phyloP scores from a whole-genome alignment of 1,284 basidiomycete genomes.

The Ceraceosorus bombacis region DNA sequence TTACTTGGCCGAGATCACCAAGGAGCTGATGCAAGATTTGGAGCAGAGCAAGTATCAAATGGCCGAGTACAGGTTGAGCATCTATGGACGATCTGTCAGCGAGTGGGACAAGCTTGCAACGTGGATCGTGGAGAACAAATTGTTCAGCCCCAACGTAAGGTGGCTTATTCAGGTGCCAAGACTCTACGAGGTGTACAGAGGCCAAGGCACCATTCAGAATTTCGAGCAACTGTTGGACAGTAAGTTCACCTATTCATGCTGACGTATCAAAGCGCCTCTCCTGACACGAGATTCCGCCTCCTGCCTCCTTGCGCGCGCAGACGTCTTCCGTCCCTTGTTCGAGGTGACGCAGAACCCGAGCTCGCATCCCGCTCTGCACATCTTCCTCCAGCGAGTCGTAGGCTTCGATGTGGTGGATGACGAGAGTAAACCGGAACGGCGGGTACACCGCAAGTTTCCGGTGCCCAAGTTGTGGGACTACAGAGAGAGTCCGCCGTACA shows the following conservation, averaged over 20 bases:
- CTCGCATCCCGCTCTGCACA: constrained; percentile 84
- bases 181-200: constrained; percentile 92
- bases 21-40: constrained; percentile 89
- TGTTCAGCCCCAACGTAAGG: constrained; percentile 91
- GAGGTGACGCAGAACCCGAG: constrained; percentile 89
- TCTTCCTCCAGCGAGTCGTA: constrained; percentile 89
- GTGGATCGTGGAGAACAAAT: constrained; percentile 89
- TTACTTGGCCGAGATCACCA: constrained; percentile 90
- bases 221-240: constrained; percentile 78
- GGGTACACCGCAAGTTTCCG: constrained; percentile 91
- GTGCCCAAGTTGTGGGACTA: constrained; percentile 86
- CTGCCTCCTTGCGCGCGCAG: constrained; percentile 50
- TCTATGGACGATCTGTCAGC: constrained; percentile 67
- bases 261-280: background rate
- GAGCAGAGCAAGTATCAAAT: constrained; percentile 96
- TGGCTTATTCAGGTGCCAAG: constrained; percentile 97
- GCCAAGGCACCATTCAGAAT: constrained; percentile 71
- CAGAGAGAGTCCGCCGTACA: constrained; percentile 82
- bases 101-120: constrained; percentile 99
- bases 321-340: constrained; percentile 87
- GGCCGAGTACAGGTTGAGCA: constrained; percentile 85
- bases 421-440: constrained; percentile 85
- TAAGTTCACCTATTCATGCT: constrained; percentile 54
- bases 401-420: constrained; percentile 98
- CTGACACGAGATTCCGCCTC: constrained; percentile 1